phyloP scores from a whole-genome alignment of 2,329 filamentous ascomycete species.

The Penicillium vulpinum region DNA sequence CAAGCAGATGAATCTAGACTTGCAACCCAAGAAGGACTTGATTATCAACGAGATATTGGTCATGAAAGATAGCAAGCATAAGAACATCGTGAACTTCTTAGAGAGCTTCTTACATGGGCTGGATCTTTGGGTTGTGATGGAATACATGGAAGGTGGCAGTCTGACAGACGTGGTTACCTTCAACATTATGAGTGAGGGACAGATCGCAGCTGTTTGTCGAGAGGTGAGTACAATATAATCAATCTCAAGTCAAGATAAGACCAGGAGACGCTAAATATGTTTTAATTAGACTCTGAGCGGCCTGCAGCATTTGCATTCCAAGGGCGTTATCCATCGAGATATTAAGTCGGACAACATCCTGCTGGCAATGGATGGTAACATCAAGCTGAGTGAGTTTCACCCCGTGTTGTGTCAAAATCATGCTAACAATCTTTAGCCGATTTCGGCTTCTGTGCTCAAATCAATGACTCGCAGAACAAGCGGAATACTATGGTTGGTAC shows the following conservation, averaged over 20 bases:
- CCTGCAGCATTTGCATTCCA: slow-evolving; percentile 92
- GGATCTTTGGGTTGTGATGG: slow-evolving; percentile 98
- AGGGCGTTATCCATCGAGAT: slow-evolving; percentile 96
- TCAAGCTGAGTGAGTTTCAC: slow-evolving; percentile 80
- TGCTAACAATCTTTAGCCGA: slow-evolving; percentile 63
- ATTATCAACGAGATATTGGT: slow-evolving; percentile 99
- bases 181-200: slow-evolving; percentile 98
- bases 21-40: slow-evolving; percentile 97
- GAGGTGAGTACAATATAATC: slow-evolving; percentile 56
- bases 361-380: slow-evolving; percentile 88
- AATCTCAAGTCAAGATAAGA: not conserved
- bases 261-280: slow-evolving; percentile 20
- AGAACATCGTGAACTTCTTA: slow-evolving; percentile 99
- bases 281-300: slow-evolving; percentile 70
- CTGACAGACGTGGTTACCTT: slow-evolving; percentile 98
- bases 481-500: slow-evolving; percentile 98
- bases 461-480: slow-evolving; percentile 96
- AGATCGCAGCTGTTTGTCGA: slow-evolving; percentile 92
- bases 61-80: slow-evolving; percentile 98
- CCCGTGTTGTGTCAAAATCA: not conserved
- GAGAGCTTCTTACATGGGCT: slow-evolving; percentile 89
- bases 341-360: slow-evolving; percentile 99
- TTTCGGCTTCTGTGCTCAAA: slow-evolving; percentile 98
- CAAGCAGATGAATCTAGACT: slow-evolving; percentile 99
- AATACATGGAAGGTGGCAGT: slow-evolving; percentile 98